Percentiles rank a stretch among this genome's conserved stretches.
phyloP scores from a whole-genome alignment of 306 rosid species.

The Senna tora region DNA sequence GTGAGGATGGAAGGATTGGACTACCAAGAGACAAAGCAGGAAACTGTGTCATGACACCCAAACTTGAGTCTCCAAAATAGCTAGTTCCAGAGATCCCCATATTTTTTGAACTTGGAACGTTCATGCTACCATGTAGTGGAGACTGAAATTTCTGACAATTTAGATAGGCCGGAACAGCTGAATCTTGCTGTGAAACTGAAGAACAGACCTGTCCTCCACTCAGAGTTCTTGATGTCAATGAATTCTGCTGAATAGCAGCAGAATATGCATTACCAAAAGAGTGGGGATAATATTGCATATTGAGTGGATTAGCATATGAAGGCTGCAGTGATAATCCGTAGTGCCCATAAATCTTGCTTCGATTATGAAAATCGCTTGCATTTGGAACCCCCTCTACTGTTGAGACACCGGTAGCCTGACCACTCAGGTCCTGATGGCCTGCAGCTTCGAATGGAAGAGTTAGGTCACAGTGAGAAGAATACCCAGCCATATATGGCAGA shows the following conservation, averaged over 20 bases:
- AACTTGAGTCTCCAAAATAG: conserved; percentile 46
- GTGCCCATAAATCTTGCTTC: conserved; percentile 56
- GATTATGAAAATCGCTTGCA: conserved; percentile 47
- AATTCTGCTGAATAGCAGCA: conserved; percentile 47
- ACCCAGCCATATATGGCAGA: conserved; percentile 55
- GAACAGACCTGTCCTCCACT: conserved; percentile 40
- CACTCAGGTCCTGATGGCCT: conserved; percentile 44
- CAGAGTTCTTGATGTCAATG: conserved; percentile 38
- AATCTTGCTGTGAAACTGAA: conserved; percentile 39
- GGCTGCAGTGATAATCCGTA: conserved; percentile 52
- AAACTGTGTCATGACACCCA: conserved; percentile 45
- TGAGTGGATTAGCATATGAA: conserved; percentile 52
- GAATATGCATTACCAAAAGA: conserved; percentile 47
- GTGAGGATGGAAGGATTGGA: conserved; percentile 58
- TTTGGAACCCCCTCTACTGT: conserved; percentile 41
- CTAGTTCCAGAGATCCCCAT: conserved; percentile 33
- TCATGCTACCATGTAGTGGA: conserved; percentile 39
- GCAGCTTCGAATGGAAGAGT: conserved; percentile 54
- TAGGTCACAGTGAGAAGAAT: conserved; percentile 50
- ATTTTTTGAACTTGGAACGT: conserved; percentile 46
- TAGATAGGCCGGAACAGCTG: conserved; percentile 33
- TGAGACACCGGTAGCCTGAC: conserved; percentile 49
- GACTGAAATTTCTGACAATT: conserved; percentile 45
- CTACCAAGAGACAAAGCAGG: conserved; percentile 55
- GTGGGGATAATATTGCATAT: conserved; percentile 50